phyloP scores from a whole-genome alignment of 352 stramenopile genomes.

The Elongisporangium anandrum region DNA sequence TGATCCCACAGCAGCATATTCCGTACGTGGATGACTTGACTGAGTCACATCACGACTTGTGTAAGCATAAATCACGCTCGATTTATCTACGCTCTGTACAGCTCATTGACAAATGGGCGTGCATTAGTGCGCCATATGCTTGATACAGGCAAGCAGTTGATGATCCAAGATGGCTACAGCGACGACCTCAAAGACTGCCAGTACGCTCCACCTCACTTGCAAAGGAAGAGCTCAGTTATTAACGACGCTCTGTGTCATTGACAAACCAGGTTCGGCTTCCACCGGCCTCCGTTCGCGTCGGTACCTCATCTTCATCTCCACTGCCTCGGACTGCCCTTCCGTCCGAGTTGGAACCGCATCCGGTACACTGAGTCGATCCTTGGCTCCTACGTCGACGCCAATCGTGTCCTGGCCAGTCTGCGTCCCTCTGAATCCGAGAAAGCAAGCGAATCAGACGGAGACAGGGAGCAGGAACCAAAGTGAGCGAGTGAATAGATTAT shows the following conservation, averaged over 20 bases:
- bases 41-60: conserved; percentile 25
- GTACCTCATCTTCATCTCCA: conserved; percentile 73
- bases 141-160: conserved; percentile 37
- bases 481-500: background rate
- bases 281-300: conserved; percentile 63
- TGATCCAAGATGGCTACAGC: conserved; percentile 37
- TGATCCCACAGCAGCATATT: conserved; percentile 66
- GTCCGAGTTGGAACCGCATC: conserved; percentile 55
- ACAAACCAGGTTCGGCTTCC: conserved; percentile 55
- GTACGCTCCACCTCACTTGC: conserved; percentile 6
- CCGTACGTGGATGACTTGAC: conserved; percentile 43
- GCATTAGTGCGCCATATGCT: conserved; percentile 54
- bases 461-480: too few relatives aligned
- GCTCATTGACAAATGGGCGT: too few relatives aligned
- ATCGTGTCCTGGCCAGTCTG: conserved; percentile 31
- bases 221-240: background rate
- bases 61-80: too few relatives aligned
- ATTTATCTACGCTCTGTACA: too few relatives aligned
- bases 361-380: conserved; percentile 53
- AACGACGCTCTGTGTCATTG: background rate
- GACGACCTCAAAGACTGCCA: conserved; percentile 17
- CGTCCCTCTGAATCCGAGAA: background rate
- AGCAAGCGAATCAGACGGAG: background rate
- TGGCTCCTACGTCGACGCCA: conserved; percentile 51
- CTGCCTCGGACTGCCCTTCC: conserved; percentile 60